phyloP scores from a whole-genome alignment of 768 basidiomycete species.

The Lactifluus volemus region DNA sequence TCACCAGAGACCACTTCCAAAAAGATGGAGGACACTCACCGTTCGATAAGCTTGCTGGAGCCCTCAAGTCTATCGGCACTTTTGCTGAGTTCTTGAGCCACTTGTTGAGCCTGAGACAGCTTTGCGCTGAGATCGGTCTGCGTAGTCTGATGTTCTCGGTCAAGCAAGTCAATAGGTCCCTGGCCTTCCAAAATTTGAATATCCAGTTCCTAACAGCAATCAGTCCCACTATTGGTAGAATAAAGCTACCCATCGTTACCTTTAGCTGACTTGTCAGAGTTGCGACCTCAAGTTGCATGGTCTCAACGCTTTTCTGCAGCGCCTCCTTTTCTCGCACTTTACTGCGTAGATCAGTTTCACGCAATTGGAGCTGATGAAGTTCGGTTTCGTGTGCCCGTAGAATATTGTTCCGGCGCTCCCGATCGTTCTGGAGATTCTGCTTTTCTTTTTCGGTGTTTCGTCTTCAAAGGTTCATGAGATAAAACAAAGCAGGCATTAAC shows the following conservation, averaged over 20 bases:
- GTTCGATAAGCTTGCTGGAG: slow-evolving; percentile 55
- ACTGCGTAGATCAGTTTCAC: slow-evolving; percentile 46
- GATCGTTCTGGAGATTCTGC: slow-evolving; percentile 45
- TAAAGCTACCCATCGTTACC: slow-evolving; percentile 27
- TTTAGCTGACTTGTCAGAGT: slow-evolving; percentile 40
- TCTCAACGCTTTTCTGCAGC: slow-evolving; percentile 46
- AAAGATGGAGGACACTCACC: slow-evolving; percentile 33
- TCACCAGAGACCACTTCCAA: not conserved
- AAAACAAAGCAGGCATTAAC: not conserved
- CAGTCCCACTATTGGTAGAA: not conserved
- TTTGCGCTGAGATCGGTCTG: slow-evolving; percentile 44
- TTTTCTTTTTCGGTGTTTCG: slow-evolving; percentile 60
- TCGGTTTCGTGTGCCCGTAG: slow-evolving; percentile 50
- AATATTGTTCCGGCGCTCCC: slow-evolving; percentile 48
- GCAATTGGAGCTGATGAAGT: slow-evolving; percentile 53
- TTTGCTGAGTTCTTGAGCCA: slow-evolving; percentile 57
- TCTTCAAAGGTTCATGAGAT: slow-evolving; percentile 29
- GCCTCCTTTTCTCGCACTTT: slow-evolving; percentile 51
- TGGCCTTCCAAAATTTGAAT: slow-evolving; percentile 49
- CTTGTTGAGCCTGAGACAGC: slow-evolving; percentile 43
- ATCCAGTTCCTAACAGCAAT: slow-evolving; percentile 48
- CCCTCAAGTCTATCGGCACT: slow-evolving; percentile 52
- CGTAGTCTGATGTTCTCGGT: slow-evolving; percentile 41
- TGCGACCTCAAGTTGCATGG: slow-evolving; percentile 49
- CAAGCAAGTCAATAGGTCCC: slow-evolving; percentile 55